These are phyloP conservation scores for Epithele typhae DNA, from an alignment of 768 basidiomycete genomes.

Conservation along the genomic window DNA sequence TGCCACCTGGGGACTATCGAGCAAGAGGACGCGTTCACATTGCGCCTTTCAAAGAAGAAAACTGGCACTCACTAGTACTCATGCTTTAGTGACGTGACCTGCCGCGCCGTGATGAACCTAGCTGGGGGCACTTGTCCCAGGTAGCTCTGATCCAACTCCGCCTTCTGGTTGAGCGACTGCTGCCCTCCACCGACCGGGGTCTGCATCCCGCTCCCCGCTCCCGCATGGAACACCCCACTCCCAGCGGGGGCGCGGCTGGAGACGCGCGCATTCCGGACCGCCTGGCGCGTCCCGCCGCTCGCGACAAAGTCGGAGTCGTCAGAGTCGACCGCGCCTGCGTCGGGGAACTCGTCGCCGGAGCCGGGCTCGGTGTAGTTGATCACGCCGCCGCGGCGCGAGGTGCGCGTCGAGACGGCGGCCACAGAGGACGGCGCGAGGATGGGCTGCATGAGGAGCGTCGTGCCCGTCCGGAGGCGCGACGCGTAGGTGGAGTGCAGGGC, in stretches of 20 bases:
- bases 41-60: too few relatives aligned
- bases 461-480: slow-evolving; percentile 86
- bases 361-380: slow-evolving; percentile 88
- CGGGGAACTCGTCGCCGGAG: slow-evolving; percentile 76
- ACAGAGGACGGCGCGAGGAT: slow-evolving; percentile 40
- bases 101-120: slow-evolving; percentile 63
- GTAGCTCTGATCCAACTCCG: slow-evolving; percentile 83
- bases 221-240: slow-evolving; percentile 52
- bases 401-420: slow-evolving; percentile 33
- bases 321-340: slow-evolving; percentile 77
- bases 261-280: slow-evolving; percentile 32
- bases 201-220: slow-evolving; percentile 17
- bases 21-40: too few relatives aligned
- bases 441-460: slow-evolving; percentile 89
- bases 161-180: slow-evolving; percentile 35
- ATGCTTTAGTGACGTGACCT: slow-evolving; percentile 57
- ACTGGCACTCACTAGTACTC: slow-evolving; percentile 70
- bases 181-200: too few relatives aligned
- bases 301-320: slow-evolving; percentile 82
- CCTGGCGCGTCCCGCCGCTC: slow-evolving; percentile 56
- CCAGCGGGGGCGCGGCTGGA: slow-evolving; percentile 24
- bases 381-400: slow-evolving; percentile 55
- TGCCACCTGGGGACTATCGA: slow-evolving; percentile 54
- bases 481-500: slow-evolving; percentile 81
- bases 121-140: slow-evolving; percentile 82